Conservation (phyloP, 768 basidiomycete species). For the Lactifluus echinatus region DNA sequence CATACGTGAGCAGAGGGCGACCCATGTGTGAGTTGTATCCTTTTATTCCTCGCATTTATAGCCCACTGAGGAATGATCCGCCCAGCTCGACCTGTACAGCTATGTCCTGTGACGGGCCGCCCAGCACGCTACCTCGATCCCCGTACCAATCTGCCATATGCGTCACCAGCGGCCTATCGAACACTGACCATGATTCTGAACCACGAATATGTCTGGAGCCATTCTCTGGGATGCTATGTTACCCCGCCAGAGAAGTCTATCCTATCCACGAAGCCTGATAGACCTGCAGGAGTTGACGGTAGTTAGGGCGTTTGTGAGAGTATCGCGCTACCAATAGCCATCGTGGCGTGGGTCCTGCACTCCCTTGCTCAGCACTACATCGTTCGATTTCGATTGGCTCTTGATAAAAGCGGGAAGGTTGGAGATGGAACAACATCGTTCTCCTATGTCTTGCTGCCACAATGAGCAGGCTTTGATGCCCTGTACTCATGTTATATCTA, state of each 20-base stretch:
- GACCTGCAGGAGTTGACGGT: background rate
- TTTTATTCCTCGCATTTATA: background rate
- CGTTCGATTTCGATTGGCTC: background rate
- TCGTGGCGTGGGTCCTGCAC: background rate
- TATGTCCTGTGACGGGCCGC: slow-evolving; percentile 73
- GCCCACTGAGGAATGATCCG: background rate
- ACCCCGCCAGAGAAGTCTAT: slow-evolving; percentile 12
- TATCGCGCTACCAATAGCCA: background rate
- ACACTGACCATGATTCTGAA: slow-evolving; percentile 50
- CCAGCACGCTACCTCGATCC: slow-evolving; percentile 77
- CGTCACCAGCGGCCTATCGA: slow-evolving; percentile 56
- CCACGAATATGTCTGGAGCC: slow-evolving; percentile 65
- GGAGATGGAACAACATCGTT: background rate
- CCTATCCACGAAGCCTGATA: background rate
- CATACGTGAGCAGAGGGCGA: slow-evolving; percentile 55
- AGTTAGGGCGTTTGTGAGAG: background rate
- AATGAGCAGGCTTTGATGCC: background rate
- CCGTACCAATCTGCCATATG: slow-evolving; percentile 69
- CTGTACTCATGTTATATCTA: background rate
- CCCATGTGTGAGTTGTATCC: slow-evolving; percentile 44
- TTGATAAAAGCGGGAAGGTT: background rate
- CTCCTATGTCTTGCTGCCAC: background rate
- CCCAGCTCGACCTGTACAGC: slow-evolving; percentile 54
- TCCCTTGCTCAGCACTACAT: background rate
- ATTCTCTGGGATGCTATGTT: slow-evolving; percentile 36